These are phyloP conservation scores for Syncephalastrum sp. DNA, from an alignment of 371 early-diverging fungal genomes.

Conservation along the genomic window DNA sequence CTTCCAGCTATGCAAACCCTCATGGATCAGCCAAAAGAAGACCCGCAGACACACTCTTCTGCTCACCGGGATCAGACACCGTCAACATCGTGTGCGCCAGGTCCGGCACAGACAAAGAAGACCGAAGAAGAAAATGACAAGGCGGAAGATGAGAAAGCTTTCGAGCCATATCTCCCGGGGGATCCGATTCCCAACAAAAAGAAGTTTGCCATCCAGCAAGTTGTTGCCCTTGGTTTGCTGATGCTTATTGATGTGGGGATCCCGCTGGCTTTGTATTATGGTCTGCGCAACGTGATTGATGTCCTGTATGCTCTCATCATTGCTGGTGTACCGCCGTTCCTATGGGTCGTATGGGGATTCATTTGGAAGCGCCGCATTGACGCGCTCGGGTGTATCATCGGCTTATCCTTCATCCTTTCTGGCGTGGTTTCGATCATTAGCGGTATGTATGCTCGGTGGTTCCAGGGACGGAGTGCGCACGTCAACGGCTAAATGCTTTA, in stretches of 20 bases:
- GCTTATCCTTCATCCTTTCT: conserved; percentile 39
- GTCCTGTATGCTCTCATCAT: conserved; percentile 38
- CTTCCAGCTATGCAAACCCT: too few species aligned
- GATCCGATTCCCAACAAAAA: conserved; percentile 3
- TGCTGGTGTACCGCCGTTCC: conserved; percentile 48
- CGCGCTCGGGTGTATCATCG: conserved; percentile 37
- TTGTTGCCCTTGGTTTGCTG: conserved; percentile 10
- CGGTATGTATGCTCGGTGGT: conserved; percentile 11
- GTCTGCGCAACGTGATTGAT: conserved; percentile 23
- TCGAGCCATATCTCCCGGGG: not conserved
- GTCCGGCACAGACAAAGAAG: too few species aligned
- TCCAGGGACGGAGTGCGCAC: too few species aligned
- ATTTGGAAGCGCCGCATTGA: conserved; percentile 28
- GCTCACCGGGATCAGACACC: too few species aligned
- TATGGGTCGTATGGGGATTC: conserved; percentile 27
- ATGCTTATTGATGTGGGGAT: conserved; percentile 32
- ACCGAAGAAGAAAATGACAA: too few species aligned
- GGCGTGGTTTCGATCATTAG: conserved; percentile 39
- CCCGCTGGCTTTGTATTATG: conserved; percentile 39
- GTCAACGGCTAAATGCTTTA: not conserved
- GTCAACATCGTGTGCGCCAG: too few species aligned
- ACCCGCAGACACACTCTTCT: too few species aligned
- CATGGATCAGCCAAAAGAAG: too few species aligned
- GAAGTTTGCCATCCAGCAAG: not conserved
- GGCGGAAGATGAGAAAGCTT: too few species aligned